Percentiles rank a stretch among this genome's conserved stretches.
phyloP scores from a whole-genome alignment of 768 basidiomycete genomes.

The Clathrus columnatus region DNA sequence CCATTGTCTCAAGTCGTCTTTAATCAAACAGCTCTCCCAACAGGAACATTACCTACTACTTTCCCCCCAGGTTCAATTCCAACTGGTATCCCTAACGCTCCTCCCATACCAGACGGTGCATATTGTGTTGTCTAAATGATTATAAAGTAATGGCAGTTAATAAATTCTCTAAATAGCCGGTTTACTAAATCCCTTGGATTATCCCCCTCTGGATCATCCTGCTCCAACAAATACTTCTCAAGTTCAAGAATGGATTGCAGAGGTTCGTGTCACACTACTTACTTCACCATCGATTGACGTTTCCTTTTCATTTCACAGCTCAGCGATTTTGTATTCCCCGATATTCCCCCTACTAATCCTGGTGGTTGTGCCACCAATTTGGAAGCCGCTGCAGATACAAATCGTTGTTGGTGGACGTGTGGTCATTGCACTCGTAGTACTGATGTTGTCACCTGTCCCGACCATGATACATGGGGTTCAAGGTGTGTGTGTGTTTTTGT shows the following conservation, averaged over 20 bases:
- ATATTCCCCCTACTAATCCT: slow-evolving; percentile 33
- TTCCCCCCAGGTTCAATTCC: slow-evolving; percentile 43
- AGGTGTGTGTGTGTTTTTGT: slow-evolving; percentile 23
- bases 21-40: slow-evolving; percentile 33
- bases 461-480: slow-evolving; percentile 46
- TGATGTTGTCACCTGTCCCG: slow-evolving; percentile 71
- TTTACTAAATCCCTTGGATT: slow-evolving; percentile 43
- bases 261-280: slow-evolving; percentile 9
- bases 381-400: slow-evolving; percentile 40
- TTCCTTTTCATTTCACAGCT: slow-evolving; percentile 28
- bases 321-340: slow-evolving; percentile 52
- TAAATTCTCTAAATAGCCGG: slow-evolving; percentile 28
- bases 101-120: slow-evolving; percentile 33
- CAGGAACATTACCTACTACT: slow-evolving; percentile 38
- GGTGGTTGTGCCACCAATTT: slow-evolving; percentile 49
- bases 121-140: no score
- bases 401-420: slow-evolving; percentile 77
- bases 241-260: slow-evolving; percentile 59
- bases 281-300: neutral
- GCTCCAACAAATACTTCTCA: slow-evolving; percentile 54
- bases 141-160: no score
- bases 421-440: slow-evolving; percentile 57
- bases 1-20: slow-evolving; percentile 44
- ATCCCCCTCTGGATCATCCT: slow-evolving; percentile 54
- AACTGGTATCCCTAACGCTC: slow-evolving; percentile 45